These are phyloP conservation scores for Marchantia polymorpha DNA, from an alignment of 225 moss, liverwort and hornwort species.

Conservation along the genomic window DNA sequence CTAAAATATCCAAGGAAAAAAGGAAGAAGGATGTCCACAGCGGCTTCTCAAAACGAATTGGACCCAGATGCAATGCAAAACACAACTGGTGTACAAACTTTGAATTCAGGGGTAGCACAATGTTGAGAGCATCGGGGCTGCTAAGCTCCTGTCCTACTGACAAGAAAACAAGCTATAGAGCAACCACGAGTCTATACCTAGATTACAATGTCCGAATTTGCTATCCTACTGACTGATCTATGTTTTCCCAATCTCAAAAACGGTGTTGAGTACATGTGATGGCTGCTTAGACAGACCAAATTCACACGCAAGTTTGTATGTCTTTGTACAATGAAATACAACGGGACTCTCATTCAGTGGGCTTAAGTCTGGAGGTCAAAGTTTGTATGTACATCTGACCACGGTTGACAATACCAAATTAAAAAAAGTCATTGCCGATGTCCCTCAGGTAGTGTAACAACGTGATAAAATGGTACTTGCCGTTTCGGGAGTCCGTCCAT, in stretches of 20 bases:
- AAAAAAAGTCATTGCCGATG: slow-evolving; percentile 69
- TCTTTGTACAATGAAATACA: slow-evolving; percentile 8
- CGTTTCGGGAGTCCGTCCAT: slow-evolving; percentile 63
- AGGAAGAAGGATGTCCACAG: not conserved
- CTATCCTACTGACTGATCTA: slow-evolving; percentile 1
- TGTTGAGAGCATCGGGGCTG: not conserved
- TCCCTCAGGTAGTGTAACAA: slow-evolving; percentile 76
- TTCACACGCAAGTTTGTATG: not conserved
- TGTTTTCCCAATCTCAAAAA: not conserved
- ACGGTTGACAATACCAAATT: not conserved
- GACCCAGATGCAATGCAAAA: not conserved
- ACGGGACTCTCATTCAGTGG: not conserved
- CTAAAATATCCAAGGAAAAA: not conserved
- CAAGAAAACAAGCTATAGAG: not conserved
- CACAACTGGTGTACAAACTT: not conserved
- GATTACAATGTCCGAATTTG: slow-evolving; percentile 4
- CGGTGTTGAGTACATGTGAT: not conserved
- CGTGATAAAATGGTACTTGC: slow-evolving; percentile 57
- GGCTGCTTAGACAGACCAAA: not conserved
- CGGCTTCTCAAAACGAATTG: not conserved
- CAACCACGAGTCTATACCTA: slow-evolving; percentile 7
- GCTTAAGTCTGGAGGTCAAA: not conserved
- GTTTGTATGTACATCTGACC: slow-evolving; percentile 11
- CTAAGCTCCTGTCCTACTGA: not conserved
- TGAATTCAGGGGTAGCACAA: not conserved